Evolutionary conservation across 805 yeast genomes (phyloP).

Genomic region (Candida insectalens): DNA sequence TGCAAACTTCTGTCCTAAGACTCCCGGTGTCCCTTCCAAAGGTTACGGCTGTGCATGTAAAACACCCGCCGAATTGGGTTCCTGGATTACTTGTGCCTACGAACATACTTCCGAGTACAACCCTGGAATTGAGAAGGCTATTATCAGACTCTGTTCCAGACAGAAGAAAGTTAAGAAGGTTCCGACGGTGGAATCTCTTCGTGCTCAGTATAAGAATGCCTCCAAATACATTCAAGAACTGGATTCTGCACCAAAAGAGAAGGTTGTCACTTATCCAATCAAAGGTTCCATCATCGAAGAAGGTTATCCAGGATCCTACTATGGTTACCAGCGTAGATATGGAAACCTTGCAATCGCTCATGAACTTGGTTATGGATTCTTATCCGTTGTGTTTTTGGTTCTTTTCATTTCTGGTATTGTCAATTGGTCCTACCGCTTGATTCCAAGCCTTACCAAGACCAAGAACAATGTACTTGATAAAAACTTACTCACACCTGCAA

Average conservation of each 20-base stretch:
- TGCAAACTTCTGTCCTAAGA: conserved; percentile 13
- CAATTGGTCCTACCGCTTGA: conserved; percentile 31
- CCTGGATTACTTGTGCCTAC: conserved; percentile 19
- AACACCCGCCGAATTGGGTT: conserved; percentile 18
- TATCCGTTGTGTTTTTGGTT: conserved; percentile 41
- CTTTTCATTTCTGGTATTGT: conserved; percentile 30
- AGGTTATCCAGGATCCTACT: conserved; percentile 16
- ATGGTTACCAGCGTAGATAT: conserved; percentile 21
- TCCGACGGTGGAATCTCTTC: conserved; percentile 24
- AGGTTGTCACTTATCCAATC: conserved; percentile 29
- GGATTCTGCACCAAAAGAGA: conserved; percentile 16
- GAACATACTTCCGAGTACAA: conserved; percentile 7
- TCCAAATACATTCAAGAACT: conserved; percentile 28
- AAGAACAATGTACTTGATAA: conserved; percentile 21
- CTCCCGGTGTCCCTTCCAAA: too few relatives aligned
- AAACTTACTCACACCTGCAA: conserved; percentile 15
- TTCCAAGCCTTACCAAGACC: conserved; percentile 25
- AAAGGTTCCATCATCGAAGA: conserved; percentile 12
- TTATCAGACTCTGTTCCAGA: conserved; percentile 14
- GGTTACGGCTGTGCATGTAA: conserved; percentile 18
- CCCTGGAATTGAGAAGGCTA: conserved; percentile 11
- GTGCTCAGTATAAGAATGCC: conserved; percentile 32
- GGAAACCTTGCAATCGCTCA: conserved; percentile 31
- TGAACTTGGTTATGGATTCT: conserved; percentile 33
- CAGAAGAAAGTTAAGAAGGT: conserved; percentile 12